A percentile compares a stretch with the other conserved stretches of the same genome.
Conservation (phyloP, 495 filamentous ascomycete species). For the Melanomma pulvis-pyrius region DNA sequence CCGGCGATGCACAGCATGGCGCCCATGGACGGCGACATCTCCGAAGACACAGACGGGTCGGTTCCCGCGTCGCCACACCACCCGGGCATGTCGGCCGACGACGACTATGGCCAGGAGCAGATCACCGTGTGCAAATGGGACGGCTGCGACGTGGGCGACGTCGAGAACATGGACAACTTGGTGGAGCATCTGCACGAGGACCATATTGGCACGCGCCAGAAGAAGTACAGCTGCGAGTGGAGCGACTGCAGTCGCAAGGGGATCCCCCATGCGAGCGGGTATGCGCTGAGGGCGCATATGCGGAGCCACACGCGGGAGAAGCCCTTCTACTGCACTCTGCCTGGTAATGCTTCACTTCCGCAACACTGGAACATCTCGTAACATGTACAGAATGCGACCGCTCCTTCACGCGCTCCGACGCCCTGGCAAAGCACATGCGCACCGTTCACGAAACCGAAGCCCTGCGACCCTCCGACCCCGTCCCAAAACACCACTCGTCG, state of each 20-base stretch:
- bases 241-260: constrained; percentile 83
- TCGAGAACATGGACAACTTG: constrained; percentile 90
- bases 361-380: neutral
- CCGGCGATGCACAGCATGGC: constrained; percentile 28
- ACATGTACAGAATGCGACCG: constrained; percentile 84
- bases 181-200: constrained; percentile 92
- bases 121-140: constrained; percentile 89
- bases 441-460: constrained; percentile 98
- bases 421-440: constrained; percentile 96
- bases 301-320: constrained; percentile 96
- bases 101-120: constrained; percentile 70
- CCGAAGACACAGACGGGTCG: constrained; percentile 83
- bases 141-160: constrained; percentile 75
- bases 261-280: constrained; percentile 88
- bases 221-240: constrained; percentile 95
- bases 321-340: constrained; percentile 93
- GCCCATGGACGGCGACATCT: constrained; percentile 59
- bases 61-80: constrained; percentile 70
- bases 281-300: constrained; percentile 96
- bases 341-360: constrained; percentile 62
- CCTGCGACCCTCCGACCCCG: constrained; percentile 81
- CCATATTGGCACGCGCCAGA: constrained; percentile 81
- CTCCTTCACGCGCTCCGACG: constrained; percentile 94
- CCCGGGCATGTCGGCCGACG: constrained; percentile 72
- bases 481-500: constrained; percentile 73